Evolutionary conservation across 2,329 filamentous ascomycete species (phyloP).

Genomic region (Neofusicoccum cordaticola): DNA sequence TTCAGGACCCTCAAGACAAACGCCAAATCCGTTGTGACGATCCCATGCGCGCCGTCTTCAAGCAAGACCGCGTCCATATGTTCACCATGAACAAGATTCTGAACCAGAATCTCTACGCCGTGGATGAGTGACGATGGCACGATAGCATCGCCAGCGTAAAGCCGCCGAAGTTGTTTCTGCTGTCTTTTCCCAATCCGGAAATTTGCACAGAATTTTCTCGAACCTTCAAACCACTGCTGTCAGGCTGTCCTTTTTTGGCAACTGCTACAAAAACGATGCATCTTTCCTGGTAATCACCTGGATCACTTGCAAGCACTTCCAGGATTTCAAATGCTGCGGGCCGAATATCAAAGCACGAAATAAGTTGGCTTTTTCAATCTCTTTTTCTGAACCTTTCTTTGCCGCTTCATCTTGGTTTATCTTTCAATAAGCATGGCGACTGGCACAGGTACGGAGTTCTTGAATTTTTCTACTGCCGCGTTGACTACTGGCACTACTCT

Average conservation of each 20-base stretch:
- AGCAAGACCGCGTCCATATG: conserved; percentile 89
- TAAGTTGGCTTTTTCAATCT: not conserved
- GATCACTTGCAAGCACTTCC: not conserved
- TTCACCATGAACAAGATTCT: conserved; percentile 99
- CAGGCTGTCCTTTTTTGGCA: not conserved
- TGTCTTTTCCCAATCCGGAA: not conserved
- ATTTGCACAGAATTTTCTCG: not conserved
- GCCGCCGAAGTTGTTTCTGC: not conserved
- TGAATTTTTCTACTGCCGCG: not conserved
- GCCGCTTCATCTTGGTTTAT: not conserved
- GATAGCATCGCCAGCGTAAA: not conserved
- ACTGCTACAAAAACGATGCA: not conserved
- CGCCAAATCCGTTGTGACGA: conserved; percentile 93
- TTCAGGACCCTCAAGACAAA: conserved; percentile 89
- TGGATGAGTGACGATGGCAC: conserved; percentile 61
- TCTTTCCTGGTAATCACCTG: not conserved
- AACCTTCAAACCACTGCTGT: not conserved
- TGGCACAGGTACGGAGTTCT: conserved; percentile 12
- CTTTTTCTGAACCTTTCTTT: not conserved
- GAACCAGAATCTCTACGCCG: conserved; percentile 81
- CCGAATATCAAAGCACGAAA: not conserved
- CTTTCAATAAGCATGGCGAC: conserved; percentile 13
- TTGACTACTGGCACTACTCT: no score
- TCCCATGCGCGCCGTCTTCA: conserved; percentile 87
- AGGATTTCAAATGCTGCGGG: not conserved